Evolutionary conservation across 2,329 filamentous ascomycete species (phyloP), one percentile per base, ranked within the genome.

Genomic region (Trichoderma endophyticum): DNA sequence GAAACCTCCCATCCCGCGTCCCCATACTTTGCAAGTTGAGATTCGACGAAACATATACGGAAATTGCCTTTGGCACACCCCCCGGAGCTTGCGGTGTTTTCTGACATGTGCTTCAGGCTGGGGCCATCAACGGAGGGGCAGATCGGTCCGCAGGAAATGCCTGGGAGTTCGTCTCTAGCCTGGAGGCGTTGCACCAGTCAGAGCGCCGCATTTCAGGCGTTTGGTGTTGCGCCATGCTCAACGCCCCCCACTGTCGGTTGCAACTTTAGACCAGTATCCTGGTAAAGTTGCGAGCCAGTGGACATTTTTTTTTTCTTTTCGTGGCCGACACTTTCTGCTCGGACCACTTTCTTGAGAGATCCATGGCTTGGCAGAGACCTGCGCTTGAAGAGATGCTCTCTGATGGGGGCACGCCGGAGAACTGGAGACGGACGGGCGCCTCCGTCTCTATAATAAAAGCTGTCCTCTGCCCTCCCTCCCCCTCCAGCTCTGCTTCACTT

Each of bases 101-200:
- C 73, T 77, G 75, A 76, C 75, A 78, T 77, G 76, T 78, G 77
- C 73, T 74, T 70, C 66, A n/a, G 71, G 57, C 66, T 60, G 71
- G 57, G 54, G 63, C 70, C 56, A 72, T 68, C 26, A 54, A 71
- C 66, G 69, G 72, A 75, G 73, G 72, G 70, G 72, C 72, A 73
- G 75, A 77, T 74, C 75, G 77, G 75, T 63, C 76, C 73, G 71
- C 66, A 39, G 43, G 36, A 54, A 24, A 59, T 48, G 65, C 64
- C 62, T 60, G 57, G 63, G 48, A 70, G 65, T 59, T 64, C 66
- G 34, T 71, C 70, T 43, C 51, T 54, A 34, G 57, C 57, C 28
- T 36, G 43, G 43, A 72, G 51, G 71, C 64, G 59, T 59, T 60
- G 59, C 62, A 39, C 72, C 72, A 73, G 57, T 73, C 30, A 68